Evolutionary conservation across 2,329 filamentous ascomycete genomes (phyloP).

Genomic region (Epicoccum sorghinum): DNA sequence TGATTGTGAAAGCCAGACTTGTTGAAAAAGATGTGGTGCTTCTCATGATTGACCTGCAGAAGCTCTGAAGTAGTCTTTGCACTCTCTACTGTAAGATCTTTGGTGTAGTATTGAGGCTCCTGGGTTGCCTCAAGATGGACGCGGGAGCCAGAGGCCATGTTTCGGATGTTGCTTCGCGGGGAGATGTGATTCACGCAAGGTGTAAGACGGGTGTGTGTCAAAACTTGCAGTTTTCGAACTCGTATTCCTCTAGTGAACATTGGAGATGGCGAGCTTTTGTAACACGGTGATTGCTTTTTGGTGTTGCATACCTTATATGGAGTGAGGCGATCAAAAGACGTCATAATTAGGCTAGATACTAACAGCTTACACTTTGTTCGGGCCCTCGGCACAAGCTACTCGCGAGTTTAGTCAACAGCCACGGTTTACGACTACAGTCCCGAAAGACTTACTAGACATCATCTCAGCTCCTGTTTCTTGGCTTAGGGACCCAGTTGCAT

Average conservation of each 20-base stretch:
- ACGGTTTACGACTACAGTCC: not conserved
- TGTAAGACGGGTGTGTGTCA: not conserved
- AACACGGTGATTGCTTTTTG: not conserved
- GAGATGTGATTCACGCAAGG: not conserved
- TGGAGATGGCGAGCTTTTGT: not conserved
- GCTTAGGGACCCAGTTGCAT: too few species aligned
- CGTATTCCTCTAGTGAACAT: not conserved
- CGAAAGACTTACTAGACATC: too few species aligned
- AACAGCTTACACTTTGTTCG: constrained; percentile 3
- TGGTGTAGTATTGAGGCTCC: constrained; percentile 54
- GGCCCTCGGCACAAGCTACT: constrained; percentile 6
- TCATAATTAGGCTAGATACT: constrained; percentile 3
- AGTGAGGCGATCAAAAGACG: constrained; percentile 1
- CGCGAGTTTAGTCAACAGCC: constrained; percentile 4
- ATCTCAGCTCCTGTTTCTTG: too few species aligned
- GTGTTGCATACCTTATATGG: not conserved
- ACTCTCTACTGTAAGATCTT: constrained; percentile 60
- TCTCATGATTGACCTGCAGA: constrained; percentile 76
- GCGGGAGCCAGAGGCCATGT: constrained; percentile 42
- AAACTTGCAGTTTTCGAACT: not conserved
- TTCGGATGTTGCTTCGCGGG: constrained; percentile 3
- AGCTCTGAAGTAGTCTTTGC: constrained; percentile 70
- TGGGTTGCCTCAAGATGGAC: constrained; percentile 52
- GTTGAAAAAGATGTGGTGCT: constrained; percentile 84
- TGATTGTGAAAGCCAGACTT: constrained; percentile 78